These are phyloP conservation scores for Spathaspora boniae DNA, from an alignment of 805 yeast species.

Conservation along the genomic window DNA sequence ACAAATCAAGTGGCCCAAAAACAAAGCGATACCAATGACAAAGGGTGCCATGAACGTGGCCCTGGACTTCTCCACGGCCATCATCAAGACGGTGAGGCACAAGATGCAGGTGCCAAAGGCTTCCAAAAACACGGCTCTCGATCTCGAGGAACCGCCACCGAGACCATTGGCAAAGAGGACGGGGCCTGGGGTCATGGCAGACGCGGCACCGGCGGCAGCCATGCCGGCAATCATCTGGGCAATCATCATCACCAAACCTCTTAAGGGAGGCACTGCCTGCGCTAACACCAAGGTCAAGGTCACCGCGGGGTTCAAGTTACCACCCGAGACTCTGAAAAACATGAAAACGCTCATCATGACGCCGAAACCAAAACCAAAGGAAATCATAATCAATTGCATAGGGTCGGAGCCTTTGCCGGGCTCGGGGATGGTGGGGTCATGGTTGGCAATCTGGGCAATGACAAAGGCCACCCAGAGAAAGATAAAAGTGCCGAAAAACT, in stretches of 20 bases:
- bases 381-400: constrained; percentile 68
- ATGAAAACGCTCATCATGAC: constrained; percentile 70
- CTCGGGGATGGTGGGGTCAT: constrained; percentile 29
- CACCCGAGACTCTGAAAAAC: constrained; percentile 78
- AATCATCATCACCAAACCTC: constrained; percentile 62
- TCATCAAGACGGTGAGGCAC: constrained; percentile 72
- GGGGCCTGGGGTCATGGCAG: constrained; percentile 80
- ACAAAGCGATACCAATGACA: constrained; percentile 77
- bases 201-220: constrained; percentile 89
- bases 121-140: constrained; percentile 79
- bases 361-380: constrained; percentile 84
- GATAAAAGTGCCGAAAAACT: constrained; percentile 81
- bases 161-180: constrained; percentile 67
- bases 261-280: constrained; percentile 67
- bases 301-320: constrained; percentile 88
- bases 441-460: constrained; percentile 82
- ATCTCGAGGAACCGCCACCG: constrained; percentile 67
- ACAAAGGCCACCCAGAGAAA: constrained; percentile 79
- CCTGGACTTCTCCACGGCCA: constrained; percentile 79
- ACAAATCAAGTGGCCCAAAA: constrained; percentile 76
- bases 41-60: constrained; percentile 79
- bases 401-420: constrained; percentile 50
- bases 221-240: constrained; percentile 81
- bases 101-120: constrained; percentile 74
- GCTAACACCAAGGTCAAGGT: constrained; percentile 70